Evolutionary conservation across 352 stramenopile species (phyloP), one percentile per base, ranked within the genome.

Genomic region (Phytophthora sp.): DNA sequence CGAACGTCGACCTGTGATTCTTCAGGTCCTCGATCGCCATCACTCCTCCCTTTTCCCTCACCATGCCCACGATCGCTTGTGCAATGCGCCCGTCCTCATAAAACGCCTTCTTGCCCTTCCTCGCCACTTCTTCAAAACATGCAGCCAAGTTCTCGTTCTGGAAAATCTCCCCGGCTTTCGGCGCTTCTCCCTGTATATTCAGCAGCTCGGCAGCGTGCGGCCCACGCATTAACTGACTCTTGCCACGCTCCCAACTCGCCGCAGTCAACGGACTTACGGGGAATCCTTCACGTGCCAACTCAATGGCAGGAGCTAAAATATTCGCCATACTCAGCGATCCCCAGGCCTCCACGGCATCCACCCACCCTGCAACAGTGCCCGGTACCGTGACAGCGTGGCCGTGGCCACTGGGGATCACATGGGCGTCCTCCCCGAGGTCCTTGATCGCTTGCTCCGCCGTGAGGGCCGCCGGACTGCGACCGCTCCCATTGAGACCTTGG

Each of bases 261-360:
- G 96, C 87, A 3, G 96, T 98, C 47, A 99, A 76, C 11, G 93
- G 74, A 49, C 77, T 79, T 20, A 99, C 91, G 4, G 96, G 95
- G 54, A 98, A 98, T 8, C 97, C 97, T 24, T 98, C 81, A 31
- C 96, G 86, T 7, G 95, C 95, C 46, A 99, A 81, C 45, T 82
- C 47, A 47, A 96, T 97, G 9, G 90, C 94, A 3, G 96, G 96
- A 57, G 84, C 78, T 12, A 99, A 76, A 11, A 99, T 71, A 55
- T 98, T 47, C 11, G 69, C 69, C 31, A 99, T 76, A 5, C 79
- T 71, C 39, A 98, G 63, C 7, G 82, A 85, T 11, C 96, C 95
- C 71, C 91, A 98, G 4, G 71, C 63, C 11, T 88, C 73, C 33
- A 98, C 67, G 0, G 95, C 81, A 76, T 99, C 95, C 38, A 94